These are phyloP conservation scores for Tylopilus plumbeoviolaceoides DNA, from an alignment of 768 basidiomycete species.

Conservation along the genomic window DNA sequence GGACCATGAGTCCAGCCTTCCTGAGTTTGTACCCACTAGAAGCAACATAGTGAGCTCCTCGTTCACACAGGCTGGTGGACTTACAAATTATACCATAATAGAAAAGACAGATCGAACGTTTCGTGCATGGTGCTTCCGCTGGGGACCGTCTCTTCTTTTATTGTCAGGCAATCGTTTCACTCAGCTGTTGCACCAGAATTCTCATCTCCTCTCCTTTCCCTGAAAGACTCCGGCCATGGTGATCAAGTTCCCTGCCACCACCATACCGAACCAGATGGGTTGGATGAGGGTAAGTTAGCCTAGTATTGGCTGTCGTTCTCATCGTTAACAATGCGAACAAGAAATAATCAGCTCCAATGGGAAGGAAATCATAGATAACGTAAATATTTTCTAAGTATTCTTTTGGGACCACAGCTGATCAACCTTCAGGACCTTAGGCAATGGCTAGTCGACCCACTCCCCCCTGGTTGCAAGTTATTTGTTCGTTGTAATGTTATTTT, in stretches of 20 bases:
- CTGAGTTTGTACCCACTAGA: slow-evolving; percentile 37
- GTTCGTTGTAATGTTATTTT: slow-evolving; percentile 12
- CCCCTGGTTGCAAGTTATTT: slow-evolving; percentile 26
- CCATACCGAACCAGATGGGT: slow-evolving; percentile 45
- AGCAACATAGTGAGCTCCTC: slow-evolving; percentile 40
- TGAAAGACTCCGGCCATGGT: slow-evolving; percentile 50
- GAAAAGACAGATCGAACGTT: slow-evolving; percentile 39
- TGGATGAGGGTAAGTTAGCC: slow-evolving; percentile 44
- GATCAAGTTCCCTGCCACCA: slow-evolving; percentile 41
- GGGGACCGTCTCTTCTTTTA: slow-evolving; percentile 57
- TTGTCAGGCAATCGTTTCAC: slow-evolving; percentile 33
- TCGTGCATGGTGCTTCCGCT: slow-evolving; percentile 41
- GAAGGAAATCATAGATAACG: slow-evolving; percentile 22
- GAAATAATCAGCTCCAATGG: slow-evolving; percentile 10
- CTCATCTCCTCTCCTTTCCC: not conserved
- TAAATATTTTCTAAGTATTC: not conserved
- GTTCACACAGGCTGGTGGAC: not conserved
- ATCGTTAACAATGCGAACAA: slow-evolving; percentile 4
- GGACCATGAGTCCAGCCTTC: slow-evolving; percentile 29
- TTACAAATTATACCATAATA: slow-evolving; percentile 17
- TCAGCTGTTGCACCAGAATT: not conserved
- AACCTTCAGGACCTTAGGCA: slow-evolving; percentile 19
- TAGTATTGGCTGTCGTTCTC: not conserved
- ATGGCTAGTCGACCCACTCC: slow-evolving; percentile 24
- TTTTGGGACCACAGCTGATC: slow-evolving; percentile 28